Percentiles rank a stretch among this genome's conserved stretches.
phyloP scores from a whole-genome alignment of 768 basidiomycete species.

The Macrolepiota albuminosa region DNA sequence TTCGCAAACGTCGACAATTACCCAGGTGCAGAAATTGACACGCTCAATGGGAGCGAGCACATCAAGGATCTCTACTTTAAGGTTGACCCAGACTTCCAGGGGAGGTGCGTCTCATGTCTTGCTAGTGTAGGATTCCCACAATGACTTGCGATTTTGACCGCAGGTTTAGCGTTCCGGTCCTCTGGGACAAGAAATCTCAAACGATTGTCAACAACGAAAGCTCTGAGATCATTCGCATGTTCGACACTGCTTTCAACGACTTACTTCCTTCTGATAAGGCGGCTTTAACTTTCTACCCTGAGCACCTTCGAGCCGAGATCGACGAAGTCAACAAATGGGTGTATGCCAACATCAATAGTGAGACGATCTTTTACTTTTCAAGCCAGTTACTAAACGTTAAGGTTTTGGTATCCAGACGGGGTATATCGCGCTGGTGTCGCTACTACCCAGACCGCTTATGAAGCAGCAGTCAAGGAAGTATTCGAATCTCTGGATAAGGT shows the following conservation, averaged over 20 bases:
- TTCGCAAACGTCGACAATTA: constrained; percentile 67
- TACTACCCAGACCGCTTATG: constrained; percentile 71
- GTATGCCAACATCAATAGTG: constrained; percentile 79
- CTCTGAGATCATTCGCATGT: constrained; percentile 89
- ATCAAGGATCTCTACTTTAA: constrained; percentile 82
- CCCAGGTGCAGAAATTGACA: constrained; percentile 70
- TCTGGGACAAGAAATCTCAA: constrained; percentile 86
- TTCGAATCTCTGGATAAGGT: constrained; percentile 76
- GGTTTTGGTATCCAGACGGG: constrained; percentile 44
- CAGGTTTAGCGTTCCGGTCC: constrained; percentile 80
- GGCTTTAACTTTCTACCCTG: constrained; percentile 72
- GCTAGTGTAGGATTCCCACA: too few species aligned
- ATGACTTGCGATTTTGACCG: not conserved
- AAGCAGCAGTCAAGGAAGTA: constrained; percentile 63
- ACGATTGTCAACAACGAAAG: constrained; percentile 96
- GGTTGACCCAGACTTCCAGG: constrained; percentile 64
- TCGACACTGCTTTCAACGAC: constrained; percentile 82
- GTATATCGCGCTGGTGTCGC: constrained; percentile 91
- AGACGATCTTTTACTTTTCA: constrained; percentile 18
- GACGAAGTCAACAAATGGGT: constrained; percentile 84
- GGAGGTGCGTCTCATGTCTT: constrained; percentile 39
- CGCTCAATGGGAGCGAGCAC: constrained; percentile 60
- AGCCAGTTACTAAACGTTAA: not conserved
- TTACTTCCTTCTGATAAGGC: constrained; percentile 61
- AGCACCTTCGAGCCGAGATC: constrained; percentile 65